These are phyloP conservation scores for Diplodia intermedia DNA, from an alignment of 2,329 filamentous ascomycete genomes.

Conservation along the genomic window DNA sequence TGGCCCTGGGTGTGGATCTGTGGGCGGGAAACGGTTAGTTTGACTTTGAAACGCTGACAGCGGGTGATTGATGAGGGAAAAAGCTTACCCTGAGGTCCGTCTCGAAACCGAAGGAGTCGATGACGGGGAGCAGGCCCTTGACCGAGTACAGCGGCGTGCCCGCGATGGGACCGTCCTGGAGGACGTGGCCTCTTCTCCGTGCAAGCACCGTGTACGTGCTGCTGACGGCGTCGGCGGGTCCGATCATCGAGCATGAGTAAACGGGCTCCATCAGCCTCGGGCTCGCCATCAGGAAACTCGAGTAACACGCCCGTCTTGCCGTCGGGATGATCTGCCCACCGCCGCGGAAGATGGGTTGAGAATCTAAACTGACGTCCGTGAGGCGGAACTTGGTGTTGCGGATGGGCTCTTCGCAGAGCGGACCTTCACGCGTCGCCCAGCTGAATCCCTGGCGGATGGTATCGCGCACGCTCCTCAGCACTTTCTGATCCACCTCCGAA, in stretches of 20 bases:
- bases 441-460: conserved; percentile 95
- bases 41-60: background rate
- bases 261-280: conserved; percentile 96
- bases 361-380: conserved; percentile 85
- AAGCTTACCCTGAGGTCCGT: conserved; percentile 75
- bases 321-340: conserved; percentile 98
- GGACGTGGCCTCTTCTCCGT: conserved; percentile 85
- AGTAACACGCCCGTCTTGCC: conserved; percentile 89
- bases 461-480: conserved; percentile 85
- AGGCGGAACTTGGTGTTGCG: conserved; percentile 98
- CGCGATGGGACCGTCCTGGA: conserved; percentile 91
- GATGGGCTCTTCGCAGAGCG: conserved; percentile 97
- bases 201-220: conserved; percentile 92
- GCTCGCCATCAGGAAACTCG: conserved; percentile 94
- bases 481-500: conserved; percentile 91
- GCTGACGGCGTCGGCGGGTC: conserved; percentile 85
- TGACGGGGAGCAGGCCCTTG: conserved; percentile 88
- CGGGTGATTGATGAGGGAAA: background rate
- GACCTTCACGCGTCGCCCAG: conserved; percentile 95
- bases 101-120: conserved; percentile 97
- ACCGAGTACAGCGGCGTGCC: conserved; percentile 94
- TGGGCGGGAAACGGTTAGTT: background rate
- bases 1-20: conserved; percentile 90
- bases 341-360: conserved; percentile 91
- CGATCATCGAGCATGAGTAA: conserved; percentile 91